Conservation (phyloP, 257 asterid genomes). For the Ocimum tenuiflorum region DNA sequence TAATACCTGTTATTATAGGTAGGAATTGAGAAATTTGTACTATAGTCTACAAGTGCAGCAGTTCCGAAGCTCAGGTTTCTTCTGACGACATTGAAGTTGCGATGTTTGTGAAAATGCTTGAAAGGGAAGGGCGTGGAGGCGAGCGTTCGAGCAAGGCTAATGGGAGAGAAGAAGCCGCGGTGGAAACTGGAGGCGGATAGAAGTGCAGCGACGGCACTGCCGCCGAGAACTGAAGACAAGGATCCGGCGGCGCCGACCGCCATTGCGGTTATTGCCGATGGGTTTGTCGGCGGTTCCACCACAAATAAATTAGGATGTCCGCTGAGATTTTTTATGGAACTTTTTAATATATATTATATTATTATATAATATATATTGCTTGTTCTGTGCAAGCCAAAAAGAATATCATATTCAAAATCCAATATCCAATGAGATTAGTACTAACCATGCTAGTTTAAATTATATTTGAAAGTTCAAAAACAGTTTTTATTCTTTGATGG, state of each 20-base stretch:
- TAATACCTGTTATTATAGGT: conserved; percentile 45
- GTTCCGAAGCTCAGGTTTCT: conserved; percentile 37
- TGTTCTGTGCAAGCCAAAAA: too few species aligned
- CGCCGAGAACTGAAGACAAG: conserved; percentile 32
- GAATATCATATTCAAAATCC: too few species aligned
- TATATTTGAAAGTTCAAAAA: too few species aligned
- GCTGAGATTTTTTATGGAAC: neutral
- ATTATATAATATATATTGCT: too few species aligned
- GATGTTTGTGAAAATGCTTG: conserved; percentile 28
- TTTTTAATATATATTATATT: too few species aligned
- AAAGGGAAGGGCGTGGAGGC: conserved; percentile 22
- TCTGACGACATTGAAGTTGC: conserved; percentile 10
- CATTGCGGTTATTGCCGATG: conserved; percentile 20
- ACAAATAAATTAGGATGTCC: neutral
- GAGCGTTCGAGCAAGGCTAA: conserved; percentile 31
- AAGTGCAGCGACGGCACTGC: conserved; percentile 25
- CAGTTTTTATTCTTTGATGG: too few species aligned
- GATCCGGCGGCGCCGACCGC: conserved; percentile 30
- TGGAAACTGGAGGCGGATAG: conserved; percentile 32
- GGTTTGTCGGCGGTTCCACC: conserved; percentile 17
- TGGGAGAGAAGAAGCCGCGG: conserved; percentile 26
- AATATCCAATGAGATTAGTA: too few species aligned
- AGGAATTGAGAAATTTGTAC: conserved; percentile 24
- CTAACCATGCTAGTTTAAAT: too few species aligned
- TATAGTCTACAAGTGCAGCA: conserved; percentile 33